Evolutionary conservation across 306 rosid species (phyloP), one percentile per base, ranked within the genome.

Genomic region (Castanospermum australe): DNA sequence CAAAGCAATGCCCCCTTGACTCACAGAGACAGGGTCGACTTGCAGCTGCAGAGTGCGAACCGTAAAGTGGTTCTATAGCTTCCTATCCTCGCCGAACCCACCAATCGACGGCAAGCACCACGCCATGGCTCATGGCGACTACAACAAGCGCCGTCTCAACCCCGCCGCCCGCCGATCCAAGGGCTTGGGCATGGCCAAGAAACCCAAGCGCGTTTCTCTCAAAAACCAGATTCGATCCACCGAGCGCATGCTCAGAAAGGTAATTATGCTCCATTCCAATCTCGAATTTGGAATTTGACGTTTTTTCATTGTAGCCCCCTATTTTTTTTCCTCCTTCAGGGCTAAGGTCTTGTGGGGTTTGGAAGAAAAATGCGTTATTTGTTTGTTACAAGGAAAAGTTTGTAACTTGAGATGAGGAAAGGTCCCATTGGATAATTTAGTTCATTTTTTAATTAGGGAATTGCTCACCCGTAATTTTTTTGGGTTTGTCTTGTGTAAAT

Each of bases 121-220:
- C n/a, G n/a, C n/a, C n/a, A 95, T 95, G 99, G 96, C 97, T 78
- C 99, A 93, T 63, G 99, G 99, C 8, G 96, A 92, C 84, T 88
- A 87, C 67, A 88, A 84, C 84, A 95, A 95, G 82, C 98, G 99
- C 78, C 88, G 97, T 82, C 96, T 88, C 45, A 90, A 89, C 70
- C 85, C 94, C 7, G 71, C 97, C 0, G 89, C 80, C 14, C 97
- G 97, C 36, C 92, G 97, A 62, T 91, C 98, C 22, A 91, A 91
- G 80, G 81, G 87, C 13, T 66, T 88, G 60, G 90, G 88, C 21
- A 78, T 81, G 25, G 83, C 87, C 66, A 95, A 95, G 88, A 91
- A 89, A 84, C 87, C 92, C 71, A 95, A 93, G 80, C 78, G 96
- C 25, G 94, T 88, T 42, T 90, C 98, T 32, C 98, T 95, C 79